Evolutionary conservation across 768 basidiomycete species (phyloP).

Genomic region (Leccinum ochraceum): DNA sequence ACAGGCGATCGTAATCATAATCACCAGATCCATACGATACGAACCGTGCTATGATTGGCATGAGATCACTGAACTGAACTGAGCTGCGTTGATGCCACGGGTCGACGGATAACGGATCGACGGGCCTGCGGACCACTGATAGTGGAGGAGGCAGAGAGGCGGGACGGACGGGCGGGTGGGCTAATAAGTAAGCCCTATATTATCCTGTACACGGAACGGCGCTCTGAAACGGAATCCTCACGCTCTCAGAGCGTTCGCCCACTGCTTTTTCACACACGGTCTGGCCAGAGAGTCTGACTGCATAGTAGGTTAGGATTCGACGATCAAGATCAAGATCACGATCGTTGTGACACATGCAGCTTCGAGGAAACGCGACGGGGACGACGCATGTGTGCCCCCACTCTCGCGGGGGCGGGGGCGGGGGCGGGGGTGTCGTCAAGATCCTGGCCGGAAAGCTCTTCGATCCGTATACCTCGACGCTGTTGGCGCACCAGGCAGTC

Average conservation of each 20-base stretch:
- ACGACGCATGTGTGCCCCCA: background rate
- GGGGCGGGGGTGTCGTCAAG: background rate
- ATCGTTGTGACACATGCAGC: background rate
- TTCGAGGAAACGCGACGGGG: background rate
- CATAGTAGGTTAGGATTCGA: background rate
- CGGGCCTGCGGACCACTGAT: background rate
- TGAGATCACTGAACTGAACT: background rate
- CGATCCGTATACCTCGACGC: constrained; percentile 42
- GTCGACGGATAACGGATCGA: background rate
- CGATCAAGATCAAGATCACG: background rate
- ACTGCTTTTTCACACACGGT: background rate
- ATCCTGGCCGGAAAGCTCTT: constrained; percentile 52
- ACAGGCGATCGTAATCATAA: background rate
- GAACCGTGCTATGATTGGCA: background rate
- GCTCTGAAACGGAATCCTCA: background rate
- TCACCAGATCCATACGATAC: background rate
- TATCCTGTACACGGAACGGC: background rate
- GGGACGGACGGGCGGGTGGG: background rate
- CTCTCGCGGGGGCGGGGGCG: background rate
- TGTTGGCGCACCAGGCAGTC: constrained; percentile 49
- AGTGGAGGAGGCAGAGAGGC: background rate
- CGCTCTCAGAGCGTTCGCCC: no score
- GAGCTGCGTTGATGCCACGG: background rate
- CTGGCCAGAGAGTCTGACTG: background rate
- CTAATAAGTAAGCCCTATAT: background rate